These are phyloP conservation scores for Candida dubliniensis DNA, from an alignment of 1,139 yeast species.

Conservation along the genomic window DNA sequence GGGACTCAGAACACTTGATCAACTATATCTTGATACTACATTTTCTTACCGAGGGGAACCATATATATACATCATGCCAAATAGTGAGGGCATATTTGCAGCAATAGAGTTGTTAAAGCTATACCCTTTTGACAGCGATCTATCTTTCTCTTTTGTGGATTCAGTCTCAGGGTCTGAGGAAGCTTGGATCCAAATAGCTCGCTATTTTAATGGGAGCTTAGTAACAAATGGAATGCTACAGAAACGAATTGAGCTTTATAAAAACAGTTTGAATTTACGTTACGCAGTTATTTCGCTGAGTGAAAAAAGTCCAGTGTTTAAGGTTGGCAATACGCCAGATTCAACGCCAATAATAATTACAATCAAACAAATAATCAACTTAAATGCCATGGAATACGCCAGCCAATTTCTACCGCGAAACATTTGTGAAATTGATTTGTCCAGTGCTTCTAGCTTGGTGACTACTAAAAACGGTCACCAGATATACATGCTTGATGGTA, in stretches of 20 bases:
- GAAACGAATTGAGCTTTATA: conserved; percentile 17
- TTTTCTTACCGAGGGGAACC: conserved; percentile 55
- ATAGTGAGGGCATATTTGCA: conserved; percentile 41
- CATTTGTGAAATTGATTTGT: conserved; percentile 20
- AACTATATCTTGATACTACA: conserved; percentile 58
- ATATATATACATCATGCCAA: conserved; percentile 42
- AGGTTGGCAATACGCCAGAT: conserved; percentile 8
- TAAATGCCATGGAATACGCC: conserved; percentile 36
- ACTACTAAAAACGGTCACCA: conserved; percentile 26
- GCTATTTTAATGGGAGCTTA: conserved; percentile 30
- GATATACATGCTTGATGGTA: conserved; percentile 22
- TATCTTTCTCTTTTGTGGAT: conserved; percentile 44
- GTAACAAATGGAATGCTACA: conserved; percentile 29
- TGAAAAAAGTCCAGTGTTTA: conserved; percentile 8
- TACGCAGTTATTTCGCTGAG: background rate
- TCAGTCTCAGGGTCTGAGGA: conserved; percentile 57
- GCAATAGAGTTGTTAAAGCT: conserved; percentile 31
- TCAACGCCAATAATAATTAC: conserved; percentile 6
- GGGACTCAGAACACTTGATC: conserved; percentile 37
- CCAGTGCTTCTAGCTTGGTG: conserved; percentile 16
- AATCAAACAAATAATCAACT: conserved; percentile 43
- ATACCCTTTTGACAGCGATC: conserved; percentile 46
- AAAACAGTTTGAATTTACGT: conserved; percentile 4
- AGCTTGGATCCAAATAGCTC: conserved; percentile 45
- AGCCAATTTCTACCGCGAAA: conserved; percentile 29